Evolutionary conservation across 306 rosid species (phyloP), one percentile per base, ranked within the genome.

Genomic region (Citrullus colocynthis): DNA sequence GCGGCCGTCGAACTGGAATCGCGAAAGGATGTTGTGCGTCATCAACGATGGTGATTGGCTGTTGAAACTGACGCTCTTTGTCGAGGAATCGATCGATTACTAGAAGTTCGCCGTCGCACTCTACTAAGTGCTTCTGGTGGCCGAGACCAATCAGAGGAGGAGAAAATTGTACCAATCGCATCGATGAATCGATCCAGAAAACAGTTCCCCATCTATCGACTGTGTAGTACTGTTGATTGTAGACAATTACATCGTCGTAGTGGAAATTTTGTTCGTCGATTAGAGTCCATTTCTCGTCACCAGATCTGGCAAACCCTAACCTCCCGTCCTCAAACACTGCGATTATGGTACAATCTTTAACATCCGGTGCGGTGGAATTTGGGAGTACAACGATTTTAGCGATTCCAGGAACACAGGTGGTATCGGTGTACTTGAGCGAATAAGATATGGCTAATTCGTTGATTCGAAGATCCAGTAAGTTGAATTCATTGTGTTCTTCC

Each of bases 61-160:
- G 57, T 52, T 52, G 57, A 52, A 52, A 16, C 7, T 16, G n/a
- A 55, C 79, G 79, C 17, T 78, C 86, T 49, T 58, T 51, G 2
- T 77, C 86, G 12, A 76, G 56, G 81, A 71, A 89, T 39, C 91
- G 85, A 75, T 92, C 97, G 41, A 92, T 85, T 16, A 94, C 90
- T 58, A 82, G 88, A 9, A 94, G 88, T 71, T 78, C 86, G 60
- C 90, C 96, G 67, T 85, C 64, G 4, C 88, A 86, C 63, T 91
- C 98, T n/a, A 92, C 88, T 84, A 94, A 49, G 65, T 90, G 90
- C 48, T 94, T 94, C 76, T 84, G 85, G 73, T 79, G 64, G 6
- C 95, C 98, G 18, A 78, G 34, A 4, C 96, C 92, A 58, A 80
- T 81, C 79, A 90, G 56, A 0, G 86, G 89, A 78, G 96, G 93